phyloP scores from a whole-genome alignment of 2,329 filamentous ascomycete species.

The Xenoacremonium recifei region DNA sequence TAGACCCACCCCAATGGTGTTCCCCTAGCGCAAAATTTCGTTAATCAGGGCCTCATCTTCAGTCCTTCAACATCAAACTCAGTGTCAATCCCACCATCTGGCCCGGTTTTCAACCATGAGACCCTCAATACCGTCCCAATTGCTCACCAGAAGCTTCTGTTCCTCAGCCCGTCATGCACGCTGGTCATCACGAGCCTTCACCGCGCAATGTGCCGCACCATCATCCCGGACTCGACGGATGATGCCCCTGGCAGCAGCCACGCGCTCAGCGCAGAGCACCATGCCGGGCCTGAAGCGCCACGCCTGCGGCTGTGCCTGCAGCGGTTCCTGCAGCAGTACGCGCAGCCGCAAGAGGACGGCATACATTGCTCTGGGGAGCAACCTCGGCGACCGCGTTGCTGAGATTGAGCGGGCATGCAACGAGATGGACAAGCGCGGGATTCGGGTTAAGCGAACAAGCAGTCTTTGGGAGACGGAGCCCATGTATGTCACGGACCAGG shows the following conservation, averaged over 20 bases:
- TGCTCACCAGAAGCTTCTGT: constrained; percentile 10
- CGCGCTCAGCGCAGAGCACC: constrained; percentile 8
- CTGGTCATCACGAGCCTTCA: constrained; percentile 4
- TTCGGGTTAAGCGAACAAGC: constrained; percentile 77
- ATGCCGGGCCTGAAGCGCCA: constrained; percentile 19
- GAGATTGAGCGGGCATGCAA: constrained; percentile 83
- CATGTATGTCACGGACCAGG: constrained; percentile 94
- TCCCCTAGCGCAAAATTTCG: constrained; percentile 25
- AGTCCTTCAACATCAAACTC: constrained; percentile 1
- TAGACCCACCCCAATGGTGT: constrained; percentile 18
- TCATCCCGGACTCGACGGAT: constrained; percentile 7
- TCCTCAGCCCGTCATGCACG: constrained; percentile 7
- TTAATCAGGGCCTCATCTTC: constrained; percentile 10
- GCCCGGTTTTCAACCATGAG: constrained; percentile 17
- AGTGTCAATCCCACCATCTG: constrained; percentile 12
- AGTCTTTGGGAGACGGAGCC: constrained; percentile 91
- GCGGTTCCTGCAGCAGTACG: constrained; percentile 26
- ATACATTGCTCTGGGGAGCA: constrained; percentile 89
- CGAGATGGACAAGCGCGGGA: constrained; percentile 70
- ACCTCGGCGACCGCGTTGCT: constrained; percentile 79
- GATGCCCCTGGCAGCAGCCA: constrained; percentile 10
- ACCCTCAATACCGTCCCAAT: constrained; percentile 10
- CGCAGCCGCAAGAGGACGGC: constrained; percentile 47
- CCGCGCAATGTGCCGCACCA: constrained; percentile 11
- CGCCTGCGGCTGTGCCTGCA: constrained; percentile 36